Conservation (phyloP, 345 rosid species). For the Brassica nigra region DNA sequence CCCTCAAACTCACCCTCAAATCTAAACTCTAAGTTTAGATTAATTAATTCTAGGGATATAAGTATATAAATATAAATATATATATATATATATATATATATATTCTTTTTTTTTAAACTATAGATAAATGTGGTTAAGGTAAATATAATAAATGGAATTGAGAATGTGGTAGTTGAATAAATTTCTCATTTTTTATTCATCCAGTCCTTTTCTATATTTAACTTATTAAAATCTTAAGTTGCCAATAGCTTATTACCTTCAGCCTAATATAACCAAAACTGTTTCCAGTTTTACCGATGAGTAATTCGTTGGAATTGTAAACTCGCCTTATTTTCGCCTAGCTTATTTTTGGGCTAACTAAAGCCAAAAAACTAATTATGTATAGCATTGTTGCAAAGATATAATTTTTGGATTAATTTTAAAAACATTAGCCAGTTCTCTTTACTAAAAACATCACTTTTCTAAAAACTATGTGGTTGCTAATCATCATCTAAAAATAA, state of each 20-base stretch:
- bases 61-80: too few species aligned
- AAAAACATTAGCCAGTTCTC: background rate
- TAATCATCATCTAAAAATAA: background rate
- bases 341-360: too few species aligned
- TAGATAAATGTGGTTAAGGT: too few species aligned
- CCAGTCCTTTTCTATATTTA: too few species aligned
- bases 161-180: too few species aligned
- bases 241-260: background rate
- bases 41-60: too few species aligned
- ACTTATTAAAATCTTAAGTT: background rate
- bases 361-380: background rate
- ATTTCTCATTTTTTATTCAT: too few species aligned
- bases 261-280: background rate
- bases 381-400: background rate
- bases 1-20: too few species aligned
- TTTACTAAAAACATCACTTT: background rate
- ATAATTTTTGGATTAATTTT: background rate
- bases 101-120: too few species aligned
- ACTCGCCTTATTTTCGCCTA: background rate
- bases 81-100: too few species aligned
- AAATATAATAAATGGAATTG: too few species aligned
- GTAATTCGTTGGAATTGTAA: background rate
- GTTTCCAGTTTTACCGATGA: background rate
- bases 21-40: too few species aligned
- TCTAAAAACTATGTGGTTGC: background rate